Evolutionary conservation across 257 asterid genomes (phyloP), one percentile per base, ranked within the genome.

Genomic region (Solanum peruvianum): DNA sequence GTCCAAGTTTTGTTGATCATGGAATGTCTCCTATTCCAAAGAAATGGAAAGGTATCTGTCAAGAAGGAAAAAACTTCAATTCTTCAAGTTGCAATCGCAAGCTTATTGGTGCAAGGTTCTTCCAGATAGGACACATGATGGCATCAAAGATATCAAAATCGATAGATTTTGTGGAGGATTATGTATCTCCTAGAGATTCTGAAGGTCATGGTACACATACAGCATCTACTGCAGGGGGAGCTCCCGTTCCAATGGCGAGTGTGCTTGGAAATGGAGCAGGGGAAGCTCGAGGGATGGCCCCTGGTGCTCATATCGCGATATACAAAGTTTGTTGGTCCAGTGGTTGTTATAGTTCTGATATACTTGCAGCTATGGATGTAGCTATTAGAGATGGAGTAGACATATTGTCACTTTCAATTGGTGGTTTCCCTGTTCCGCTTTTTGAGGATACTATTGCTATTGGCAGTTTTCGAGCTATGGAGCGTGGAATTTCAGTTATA

Each of bases 31-130:
- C 95, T 3, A 92, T 91, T 42, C 99, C 99, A 2, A 75, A 20
- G 64, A 96, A 89, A 86, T 96, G 99, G 99, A 92, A 84, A 88
- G 99, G 99, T 77, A 91, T 90, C 39, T 95, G 99, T 91, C 98
- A 95, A 42, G 84, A 62, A 60, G 99, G 98, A 11, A 87, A 91
- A 78, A 87, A 83, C 21, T 96, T 95, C 90, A 85, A 87, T 47
- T 88, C 98, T 62, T 92, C 98, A 10, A 91, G 67, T 27, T 96
- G 99, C 31, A 96, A 96, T 87, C 87, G 93, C 44, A 96, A 96
- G 82, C 93, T 96, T 82, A 94, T 96, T 10, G 99, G 99, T 15
- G 99, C 98, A 25, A 91, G 98, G 64, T 94, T 88, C 77, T 95
- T 95, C 88, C 93, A 93, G 85, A 95, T 91, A 87, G 98, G 98